Evolutionary conservation across 805 yeast genomes (phyloP), one percentile per base, ranked within the genome.

Genomic region (Starmerella asiatica): DNA sequence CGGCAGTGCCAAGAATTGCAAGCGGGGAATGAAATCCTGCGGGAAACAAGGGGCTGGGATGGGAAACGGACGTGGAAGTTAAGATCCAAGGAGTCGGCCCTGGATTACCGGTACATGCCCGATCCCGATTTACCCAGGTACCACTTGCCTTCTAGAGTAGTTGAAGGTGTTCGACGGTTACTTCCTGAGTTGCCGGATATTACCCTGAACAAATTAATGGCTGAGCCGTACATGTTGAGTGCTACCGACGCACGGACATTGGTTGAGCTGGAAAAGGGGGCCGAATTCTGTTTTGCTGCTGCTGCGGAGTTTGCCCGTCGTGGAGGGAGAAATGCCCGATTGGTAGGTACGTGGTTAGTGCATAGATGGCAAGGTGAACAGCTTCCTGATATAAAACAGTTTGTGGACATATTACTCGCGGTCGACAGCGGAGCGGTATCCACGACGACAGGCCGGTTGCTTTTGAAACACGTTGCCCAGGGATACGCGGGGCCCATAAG

Each of bases 61-160:
- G 96, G 95, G 2, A 58, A 58, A 3, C 62, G 65, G 31, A 88
- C 97, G 0, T 64, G 69, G 33, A 67, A 70, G 36, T 60, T 79
- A 36, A 71, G 98, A 54, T 65, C 72, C 3, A 91, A 91, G 53
- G 96, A 88, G 56, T 71, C 72, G 29, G 71, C 82, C 0, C 69
- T 81, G 11, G 98, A 91, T 58, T 91, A 91, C 59, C 65, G 97
- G 51, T 91, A 85, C 55, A 78, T 88, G 69, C 95, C 97, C 0
- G 98, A 91, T 56, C 82, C 93, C 2, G 98, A 91, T 56, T 61
- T 91, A 23, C 85, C 91, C 0, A 57, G 61, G 1, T 59, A 86
- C 3, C 43, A 52, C 14, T 56, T 88, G 3, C 62, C 69, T 29
- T 41, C 59, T 1, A 54, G 55, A 0, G 67, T 77, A 4, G 52